A percentile compares a stretch with the other conserved stretches of the same genome.
These are phyloP conservation scores for Chenopodium album DNA, from an alignment of 148 eudicot species.

Conservation along the genomic window DNA sequence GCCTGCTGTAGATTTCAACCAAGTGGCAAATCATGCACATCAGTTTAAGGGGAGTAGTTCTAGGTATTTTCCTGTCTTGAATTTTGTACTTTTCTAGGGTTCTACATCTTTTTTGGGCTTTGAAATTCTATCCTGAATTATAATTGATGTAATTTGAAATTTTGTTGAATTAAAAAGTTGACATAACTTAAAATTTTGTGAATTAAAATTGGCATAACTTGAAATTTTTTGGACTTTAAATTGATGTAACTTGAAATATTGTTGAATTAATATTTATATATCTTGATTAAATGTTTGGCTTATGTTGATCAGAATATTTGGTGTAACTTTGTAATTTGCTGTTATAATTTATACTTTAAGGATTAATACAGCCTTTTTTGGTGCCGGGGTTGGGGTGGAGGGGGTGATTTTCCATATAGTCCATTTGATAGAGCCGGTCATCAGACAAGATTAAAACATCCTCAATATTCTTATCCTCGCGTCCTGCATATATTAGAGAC, in stretches of 20 bases:
- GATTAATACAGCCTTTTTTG: background rate
- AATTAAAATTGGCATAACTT: background rate
- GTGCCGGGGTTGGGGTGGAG: background rate
- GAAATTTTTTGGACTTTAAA: too few species aligned
- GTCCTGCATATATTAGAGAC: slow-evolving; percentile 45
- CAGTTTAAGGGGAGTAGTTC: slow-evolving; percentile 71
- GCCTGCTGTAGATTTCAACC: slow-evolving; percentile 51
- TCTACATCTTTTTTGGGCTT: background rate
- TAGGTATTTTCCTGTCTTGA: slow-evolving; percentile 33
- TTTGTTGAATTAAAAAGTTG: background rate
- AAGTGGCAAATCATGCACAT: slow-evolving; percentile 59
- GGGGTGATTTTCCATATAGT: slow-evolving; percentile 53
- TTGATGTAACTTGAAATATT: background rate
- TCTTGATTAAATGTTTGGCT: background rate
- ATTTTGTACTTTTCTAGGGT: background rate
- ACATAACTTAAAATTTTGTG: background rate
- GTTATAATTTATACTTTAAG: too few species aligned
- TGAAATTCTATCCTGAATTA: background rate
- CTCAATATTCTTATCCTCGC: slow-evolving; percentile 77
- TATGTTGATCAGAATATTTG: background rate
- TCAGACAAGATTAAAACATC: slow-evolving; percentile 80
- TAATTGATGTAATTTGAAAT: background rate
- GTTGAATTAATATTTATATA: background rate
- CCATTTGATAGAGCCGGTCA: slow-evolving; percentile 92
- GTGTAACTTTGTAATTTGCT: background rate